Percentiles rank a stretch among this genome's conserved stretches.
phyloP scores from a whole-genome alignment of 306 rosid genomes.

The Comarum palustre region DNA sequence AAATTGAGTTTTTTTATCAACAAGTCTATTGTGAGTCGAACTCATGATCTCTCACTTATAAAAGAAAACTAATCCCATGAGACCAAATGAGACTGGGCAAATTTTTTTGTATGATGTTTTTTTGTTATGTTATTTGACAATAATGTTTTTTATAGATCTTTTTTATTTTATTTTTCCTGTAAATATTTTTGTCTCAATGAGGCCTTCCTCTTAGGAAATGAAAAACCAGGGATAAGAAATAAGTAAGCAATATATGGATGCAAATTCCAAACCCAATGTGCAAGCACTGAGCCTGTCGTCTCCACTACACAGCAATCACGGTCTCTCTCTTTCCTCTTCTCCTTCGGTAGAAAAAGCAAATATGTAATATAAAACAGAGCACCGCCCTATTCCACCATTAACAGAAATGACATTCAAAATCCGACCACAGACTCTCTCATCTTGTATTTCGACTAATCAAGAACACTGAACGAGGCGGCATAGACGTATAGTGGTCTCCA shows the following conservation, averaged over 20 bases:
- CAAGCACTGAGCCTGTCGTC: conserved; percentile 31
- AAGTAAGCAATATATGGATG: conserved; percentile 23
- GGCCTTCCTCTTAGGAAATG: too few relatives aligned
- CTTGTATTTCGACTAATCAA: conserved; percentile 37
- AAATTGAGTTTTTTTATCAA: too few relatives aligned
- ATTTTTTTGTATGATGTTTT: too few relatives aligned
- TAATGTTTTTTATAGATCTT: too few relatives aligned
- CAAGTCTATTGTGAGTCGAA: too few relatives aligned
- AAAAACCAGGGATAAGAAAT: too few relatives aligned
- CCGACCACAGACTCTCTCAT: conserved; percentile 23
- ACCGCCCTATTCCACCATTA: conserved; percentile 93
- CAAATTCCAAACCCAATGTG: conserved; percentile 52
- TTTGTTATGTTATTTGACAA: too few relatives aligned
- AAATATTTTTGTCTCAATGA: too few relatives aligned
- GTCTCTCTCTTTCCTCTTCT: conserved; percentile 16
- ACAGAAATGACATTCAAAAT: conserved; percentile 41
- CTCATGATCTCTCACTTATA: too few relatives aligned
- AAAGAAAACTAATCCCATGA: too few relatives aligned
- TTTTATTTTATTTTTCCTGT: too few relatives aligned
- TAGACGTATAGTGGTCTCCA: conserved; percentile 31
- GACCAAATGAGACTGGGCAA: too few relatives aligned
- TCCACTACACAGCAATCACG: conserved; percentile 42
- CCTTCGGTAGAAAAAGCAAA: neutral
- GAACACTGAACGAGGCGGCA: conserved; percentile 78
- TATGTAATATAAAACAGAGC: conserved; percentile 27